Conservation (phyloP, 768 basidiomycete genomes). For the Tricholoma flavovirens region DNA sequence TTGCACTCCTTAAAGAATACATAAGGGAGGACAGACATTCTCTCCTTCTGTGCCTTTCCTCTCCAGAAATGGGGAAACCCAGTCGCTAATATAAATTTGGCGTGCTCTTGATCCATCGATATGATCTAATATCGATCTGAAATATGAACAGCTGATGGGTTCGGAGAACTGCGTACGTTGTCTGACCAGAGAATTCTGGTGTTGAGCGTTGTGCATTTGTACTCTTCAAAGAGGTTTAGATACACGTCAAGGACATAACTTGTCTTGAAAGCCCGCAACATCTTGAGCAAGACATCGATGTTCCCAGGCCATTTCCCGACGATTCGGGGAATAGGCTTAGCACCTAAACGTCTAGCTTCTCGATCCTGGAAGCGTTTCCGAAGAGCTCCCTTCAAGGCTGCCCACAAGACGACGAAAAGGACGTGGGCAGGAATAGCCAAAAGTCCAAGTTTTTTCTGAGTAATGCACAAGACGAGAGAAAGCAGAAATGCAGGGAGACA, state of each 20-base stretch:
- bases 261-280: constrained; percentile 49
- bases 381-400: constrained; percentile 29
- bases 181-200: constrained; percentile 65
- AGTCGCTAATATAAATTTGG: constrained; percentile 58
- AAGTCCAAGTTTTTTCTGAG: constrained; percentile 28
- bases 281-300: constrained; percentile 56
- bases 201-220: constrained; percentile 66
- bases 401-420: constrained; percentile 37
- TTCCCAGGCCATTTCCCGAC: constrained; percentile 77
- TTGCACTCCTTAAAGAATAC: background rate
- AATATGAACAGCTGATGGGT: background rate
- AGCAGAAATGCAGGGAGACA: constrained; percentile 37
- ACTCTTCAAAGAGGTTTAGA: constrained; percentile 61
- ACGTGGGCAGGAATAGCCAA: constrained; percentile 32
- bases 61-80: constrained; percentile 67
- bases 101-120: constrained; percentile 68
- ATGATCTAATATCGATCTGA: constrained; percentile 45
- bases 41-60: constrained; percentile 56
- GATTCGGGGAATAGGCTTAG: constrained; percentile 49
- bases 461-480: constrained; percentile 22
- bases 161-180: constrained; percentile 32
- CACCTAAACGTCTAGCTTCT: constrained; percentile 44
- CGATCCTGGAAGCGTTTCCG: constrained; percentile 30
- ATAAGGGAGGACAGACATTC: constrained; percentile 42
- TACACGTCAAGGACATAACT: constrained; percentile 62